Conservation (phyloP, 352 stramenopile genomes). For the Globisporangium orthogonon region DNA sequence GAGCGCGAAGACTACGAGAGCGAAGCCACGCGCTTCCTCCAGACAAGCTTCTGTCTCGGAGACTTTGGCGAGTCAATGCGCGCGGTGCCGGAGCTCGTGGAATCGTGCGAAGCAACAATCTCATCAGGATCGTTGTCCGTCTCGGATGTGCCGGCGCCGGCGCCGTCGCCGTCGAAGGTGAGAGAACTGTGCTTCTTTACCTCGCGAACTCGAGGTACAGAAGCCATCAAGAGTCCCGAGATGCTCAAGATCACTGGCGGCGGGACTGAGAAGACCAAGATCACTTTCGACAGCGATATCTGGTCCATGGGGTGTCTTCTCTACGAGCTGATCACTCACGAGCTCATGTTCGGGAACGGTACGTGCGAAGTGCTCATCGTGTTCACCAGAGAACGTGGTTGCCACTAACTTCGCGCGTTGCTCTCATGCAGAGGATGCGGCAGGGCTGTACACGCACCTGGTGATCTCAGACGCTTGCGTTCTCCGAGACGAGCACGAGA, state of each 20-base stretch:
- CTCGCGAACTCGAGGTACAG: constrained; percentile 52
- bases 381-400: background rate
- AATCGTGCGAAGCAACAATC: too few species aligned
- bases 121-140: background rate
- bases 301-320: constrained; percentile 72
- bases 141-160: background rate
- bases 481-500: constrained; percentile 33
- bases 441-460: constrained; percentile 52
- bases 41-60: constrained; percentile 38
- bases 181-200: constrained; percentile 13
- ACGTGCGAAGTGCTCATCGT: background rate
- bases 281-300: constrained; percentile 49
- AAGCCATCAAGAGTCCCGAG: constrained; percentile 76
- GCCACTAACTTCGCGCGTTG: too few species aligned
- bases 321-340: constrained; percentile 59
- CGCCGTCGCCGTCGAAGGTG: background rate
- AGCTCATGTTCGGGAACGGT: constrained; percentile 64
- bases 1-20: constrained; percentile 16
- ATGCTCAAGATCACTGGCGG: constrained; percentile 47
- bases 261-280: constrained; percentile 13
- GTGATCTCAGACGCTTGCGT: constrained; percentile 24
- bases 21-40: constrained; percentile 8
- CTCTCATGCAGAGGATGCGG: constrained; percentile 44
- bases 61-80: constrained; percentile 70
- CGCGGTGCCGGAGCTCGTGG: constrained; percentile 13